Base-by-base conservation (phyloP, 2,329 filamentous ascomycete species). In the Trichoderma sp. region DNA sequence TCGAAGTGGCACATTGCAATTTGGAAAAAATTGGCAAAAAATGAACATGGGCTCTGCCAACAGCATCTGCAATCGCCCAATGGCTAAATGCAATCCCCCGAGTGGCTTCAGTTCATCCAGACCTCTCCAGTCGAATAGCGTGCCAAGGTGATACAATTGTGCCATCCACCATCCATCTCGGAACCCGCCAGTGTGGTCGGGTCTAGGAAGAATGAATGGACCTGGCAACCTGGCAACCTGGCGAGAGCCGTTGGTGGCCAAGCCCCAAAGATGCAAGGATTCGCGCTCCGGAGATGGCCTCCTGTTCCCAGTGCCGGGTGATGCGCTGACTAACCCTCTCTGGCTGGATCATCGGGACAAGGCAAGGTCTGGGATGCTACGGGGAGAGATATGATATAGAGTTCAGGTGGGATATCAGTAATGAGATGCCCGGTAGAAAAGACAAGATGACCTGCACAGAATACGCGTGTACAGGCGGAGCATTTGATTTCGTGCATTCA, bases 401-500 rank as follows among this genome's bases (percentile, higher is more conserved):
- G 20, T 8, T 36, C 58, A 63, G 26, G 34, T n/a, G 59, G 13
- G 34, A 63, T 63, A 28, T 63, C 59, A 43, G 23, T 63, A 63
- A 63, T 63, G 59, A 63, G 20, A 20, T 43, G 23, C 17, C 26
- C n/a, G 34, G 20, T 15, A 43, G 50, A 20, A 64, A 20, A 53
- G n/a, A 8, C 11, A 23, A 11, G 23, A 59, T 59, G 57, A 30
- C 57, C 11, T 58, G 57, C 57, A 32, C 28, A 20, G 30, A 63
- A 63, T 58, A 68, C 65, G 65, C 39, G 62, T 64, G 62, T 50
- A 28, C 39, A 50, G 28, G 62, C 65, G 53, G 34, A 68, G 11
- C 20, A 43, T 58, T 32, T 20, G 15, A 68, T 68, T 58, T 68
- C 65, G 12, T 68, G 65, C 65, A 68, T 68, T 20, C 15, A 30